Percentiles rank a stretch among this genome's conserved stretches.
These are phyloP conservation scores for Botryotinia convoluta DNA, from an alignment of 2,329 filamentous ascomycete genomes.

Conservation along the genomic window DNA sequence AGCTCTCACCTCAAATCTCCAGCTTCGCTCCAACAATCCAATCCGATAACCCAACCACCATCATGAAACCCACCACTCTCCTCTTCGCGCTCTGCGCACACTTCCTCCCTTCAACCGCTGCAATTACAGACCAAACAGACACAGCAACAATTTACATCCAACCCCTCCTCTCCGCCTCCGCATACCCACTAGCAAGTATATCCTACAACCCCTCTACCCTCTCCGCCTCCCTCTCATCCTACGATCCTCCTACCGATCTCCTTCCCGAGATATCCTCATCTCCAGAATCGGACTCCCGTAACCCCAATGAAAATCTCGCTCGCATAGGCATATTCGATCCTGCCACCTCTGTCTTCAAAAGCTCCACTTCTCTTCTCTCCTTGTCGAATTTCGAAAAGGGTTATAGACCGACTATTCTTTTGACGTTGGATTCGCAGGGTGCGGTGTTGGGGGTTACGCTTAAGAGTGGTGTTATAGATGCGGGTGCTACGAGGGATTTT, in stretches of 20 bases:
- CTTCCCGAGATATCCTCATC: constrained; percentile 26
- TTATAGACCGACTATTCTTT: constrained; percentile 55
- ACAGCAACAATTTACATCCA: constrained; percentile 36
- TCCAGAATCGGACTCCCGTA: not conserved
- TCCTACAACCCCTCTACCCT: constrained; percentile 50
- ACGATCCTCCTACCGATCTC: constrained; percentile 54
- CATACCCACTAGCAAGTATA: constrained; percentile 53
- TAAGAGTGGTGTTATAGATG: constrained; percentile 59
- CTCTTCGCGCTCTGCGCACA: constrained; percentile 42
- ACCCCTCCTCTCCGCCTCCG: constrained; percentile 38
- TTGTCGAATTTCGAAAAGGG: constrained; percentile 60
- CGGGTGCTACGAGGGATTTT: constrained; percentile 63
- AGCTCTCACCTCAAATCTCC: constrained; percentile 10
- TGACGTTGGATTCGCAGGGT: constrained; percentile 49
- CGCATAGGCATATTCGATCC: constrained; percentile 58
- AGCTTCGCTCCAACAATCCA: constrained; percentile 7
- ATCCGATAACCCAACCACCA: not conserved
- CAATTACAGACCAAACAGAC: constrained; percentile 42
- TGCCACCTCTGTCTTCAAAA: constrained; percentile 47
- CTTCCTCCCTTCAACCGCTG: constrained; percentile 42
- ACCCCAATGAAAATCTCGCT: constrained; percentile 41
- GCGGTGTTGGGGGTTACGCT: constrained; percentile 50
- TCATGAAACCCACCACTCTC: constrained; percentile 42
- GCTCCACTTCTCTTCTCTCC: constrained; percentile 55
- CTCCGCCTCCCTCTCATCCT: constrained; percentile 50